Evolutionary conservation across 352 stramenopile species (phyloP), one percentile per base, ranked within the genome.

Genomic region (Pythium aphanidermatum): DNA sequence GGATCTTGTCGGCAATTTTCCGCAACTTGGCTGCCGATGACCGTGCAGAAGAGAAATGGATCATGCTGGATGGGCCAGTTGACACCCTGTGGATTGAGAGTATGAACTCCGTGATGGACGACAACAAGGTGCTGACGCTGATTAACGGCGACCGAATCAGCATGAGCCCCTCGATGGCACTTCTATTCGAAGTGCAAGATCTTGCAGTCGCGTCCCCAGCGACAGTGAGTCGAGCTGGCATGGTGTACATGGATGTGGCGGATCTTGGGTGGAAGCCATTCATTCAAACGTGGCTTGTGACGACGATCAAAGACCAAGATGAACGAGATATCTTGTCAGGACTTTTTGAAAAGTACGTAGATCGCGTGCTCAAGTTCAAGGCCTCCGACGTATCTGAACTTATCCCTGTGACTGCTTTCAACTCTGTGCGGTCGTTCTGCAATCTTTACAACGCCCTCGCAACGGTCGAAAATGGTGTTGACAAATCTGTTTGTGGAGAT

Each of bases 181-280:
- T 96, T 29, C 72, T 98, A 43, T 98, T 98, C 39, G 93, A 98
- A 56, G 91, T 97, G 5, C 93, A 97, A 55, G 91, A 98, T 55
- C 70, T 98, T 2, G 85, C 84, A 0, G 91, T 96, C 8, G 93
- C 93, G 17, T 97, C 87, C 8, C 92, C 93, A 3, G 93, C 93
- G 1, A 98, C 93, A 2, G 92, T 98, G 1, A 96, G 81, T 42
- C 77, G 92, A 26, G 87, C 90, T 17, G 92, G 92, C 24, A 95
- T 98, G 71, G 88, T 98, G 7, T 98, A 97, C 66, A 96, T 98
- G 80, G 74, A 91, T 29, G 76, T 88, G 4, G 64, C 86, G 17
- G 78, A 92, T 31, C 71, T 95, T 19, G 76, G 83, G 8, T 94
- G 77, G 76, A 69, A 60, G 3, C 78, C 82, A 2, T 89, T 88